Evolutionary conservation across 2,329 filamentous ascomycete genomes (phyloP).

Genomic region (Hypoxylon sp.): DNA sequence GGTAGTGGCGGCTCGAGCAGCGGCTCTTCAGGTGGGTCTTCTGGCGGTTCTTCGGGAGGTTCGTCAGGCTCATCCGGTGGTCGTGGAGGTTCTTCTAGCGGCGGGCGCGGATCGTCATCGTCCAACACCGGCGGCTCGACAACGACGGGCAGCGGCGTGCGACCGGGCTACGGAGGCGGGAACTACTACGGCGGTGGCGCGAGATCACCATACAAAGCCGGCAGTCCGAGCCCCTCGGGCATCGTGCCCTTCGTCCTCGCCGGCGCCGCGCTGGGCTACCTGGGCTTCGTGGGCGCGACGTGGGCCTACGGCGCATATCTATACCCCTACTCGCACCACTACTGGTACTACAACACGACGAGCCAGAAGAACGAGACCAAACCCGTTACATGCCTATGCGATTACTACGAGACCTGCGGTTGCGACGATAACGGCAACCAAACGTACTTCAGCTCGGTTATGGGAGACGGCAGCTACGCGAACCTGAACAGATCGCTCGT

Average conservation of each 20-base stretch:
- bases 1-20: conserved; percentile 58
- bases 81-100: conserved; percentile 34
- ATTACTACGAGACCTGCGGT: conserved; percentile 65
- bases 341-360: conserved; percentile 66
- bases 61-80: conserved; percentile 45
- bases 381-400: conserved; percentile 74
- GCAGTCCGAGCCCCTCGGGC: conserved; percentile 65
- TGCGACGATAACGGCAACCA: conserved; percentile 76
- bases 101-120: conserved; percentile 49
- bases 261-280: conserved; percentile 65
- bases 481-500: conserved; percentile 74
- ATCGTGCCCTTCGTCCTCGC: conserved; percentile 67
- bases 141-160: conserved; percentile 69
- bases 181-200: conserved; percentile 78
- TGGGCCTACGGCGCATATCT: conserved; percentile 66
- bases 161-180: conserved; percentile 73
- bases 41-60: conserved; percentile 53
- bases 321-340: conserved; percentile 67
- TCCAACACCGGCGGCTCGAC: conserved; percentile 68
- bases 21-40: conserved; percentile 52
- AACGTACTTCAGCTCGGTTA: conserved; percentile 71
- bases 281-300: conserved; percentile 74
- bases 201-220: conserved; percentile 71
- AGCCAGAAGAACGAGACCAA: conserved; percentile 70
- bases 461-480: conserved; percentile 75